These are phyloP conservation scores for Cladophialophora carrionii DNA, from an alignment of 2,329 filamentous ascomycete genomes.

Conservation along the genomic window DNA sequence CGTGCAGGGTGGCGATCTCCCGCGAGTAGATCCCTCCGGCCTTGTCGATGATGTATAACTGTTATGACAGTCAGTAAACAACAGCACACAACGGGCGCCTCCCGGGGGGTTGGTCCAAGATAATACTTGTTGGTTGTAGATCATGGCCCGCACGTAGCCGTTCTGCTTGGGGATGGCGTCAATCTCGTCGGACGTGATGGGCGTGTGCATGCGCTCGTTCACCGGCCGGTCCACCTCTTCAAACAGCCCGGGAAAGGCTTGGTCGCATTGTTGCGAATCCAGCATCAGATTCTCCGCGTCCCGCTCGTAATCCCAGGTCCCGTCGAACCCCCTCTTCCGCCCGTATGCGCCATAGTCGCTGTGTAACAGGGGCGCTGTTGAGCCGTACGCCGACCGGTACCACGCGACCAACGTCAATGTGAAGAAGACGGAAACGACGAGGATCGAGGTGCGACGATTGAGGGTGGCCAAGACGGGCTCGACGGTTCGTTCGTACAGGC, in stretches of 20 bases:
- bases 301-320: constrained; percentile 33
- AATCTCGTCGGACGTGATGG: constrained; percentile 36
- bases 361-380: not conserved
- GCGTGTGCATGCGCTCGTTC: constrained; percentile 26
- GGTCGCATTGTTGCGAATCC: constrained; percentile 36
- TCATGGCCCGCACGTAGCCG: constrained; percentile 44
- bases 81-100: not conserved
- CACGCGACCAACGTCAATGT: constrained; percentile 11
- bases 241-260: constrained; percentile 40
- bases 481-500: constrained; percentile 13
- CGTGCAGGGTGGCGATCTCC: constrained; percentile 50
- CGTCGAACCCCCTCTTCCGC: constrained; percentile 18
- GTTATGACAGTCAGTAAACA: constrained; percentile 12
- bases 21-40: constrained; percentile 41
- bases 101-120: not conserved
- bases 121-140: constrained; percentile 42
- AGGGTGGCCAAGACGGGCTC: constrained; percentile 16
- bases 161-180: constrained; percentile 37
- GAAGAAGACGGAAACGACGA: constrained; percentile 8
- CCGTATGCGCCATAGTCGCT: constrained; percentile 11
- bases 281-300: constrained; percentile 39
- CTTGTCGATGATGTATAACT: constrained; percentile 45
- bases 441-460: constrained; percentile 20
- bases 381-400: constrained; percentile 16
- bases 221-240: constrained; percentile 38